phyloP scores from a whole-genome alignment of 768 basidiomycete species.

The Leccinellum albellum region DNA sequence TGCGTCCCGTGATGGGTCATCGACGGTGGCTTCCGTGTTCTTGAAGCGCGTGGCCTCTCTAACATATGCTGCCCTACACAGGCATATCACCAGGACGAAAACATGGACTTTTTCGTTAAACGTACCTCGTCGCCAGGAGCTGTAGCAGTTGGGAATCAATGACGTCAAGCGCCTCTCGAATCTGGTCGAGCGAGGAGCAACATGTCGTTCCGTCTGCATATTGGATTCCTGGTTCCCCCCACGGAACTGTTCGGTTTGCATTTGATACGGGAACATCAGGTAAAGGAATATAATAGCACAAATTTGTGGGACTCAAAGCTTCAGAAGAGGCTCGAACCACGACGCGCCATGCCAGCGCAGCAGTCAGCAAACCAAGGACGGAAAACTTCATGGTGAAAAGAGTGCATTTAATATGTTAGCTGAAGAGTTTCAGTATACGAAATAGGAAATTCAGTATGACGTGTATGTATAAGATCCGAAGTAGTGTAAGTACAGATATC shows the following conservation, averaged over 20 bases:
- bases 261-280: conserved; percentile 13
- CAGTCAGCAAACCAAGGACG: neutral
- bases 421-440: too few relatives aligned
- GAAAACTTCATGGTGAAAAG: conserved; percentile 3
- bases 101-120: too few relatives aligned
- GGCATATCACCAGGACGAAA: neutral
- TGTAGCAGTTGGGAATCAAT: conserved; percentile 19
- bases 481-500: too few relatives aligned
- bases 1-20: conserved; percentile 12
- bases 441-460: too few relatives aligned
- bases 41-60: conserved; percentile 28
- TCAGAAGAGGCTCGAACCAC: neutral
- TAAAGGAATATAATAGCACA: conserved; percentile 17
- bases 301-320: neutral
- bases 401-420: too few relatives aligned
- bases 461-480: too few relatives aligned
- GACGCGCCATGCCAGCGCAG: neutral
- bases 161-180: conserved; percentile 13
- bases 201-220: conserved; percentile 22
- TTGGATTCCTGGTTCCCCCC: conserved; percentile 20
- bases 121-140: conserved; percentile 19
- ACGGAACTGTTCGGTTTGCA: conserved; percentile 18
- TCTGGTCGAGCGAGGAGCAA: conserved; percentile 22
- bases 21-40: conserved; percentile 7
- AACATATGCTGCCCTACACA: conserved; percentile 19